Evolutionary conservation across 2,329 filamentous ascomycete species (phyloP).

Genomic region (Pseudopyricularia javanii): DNA sequence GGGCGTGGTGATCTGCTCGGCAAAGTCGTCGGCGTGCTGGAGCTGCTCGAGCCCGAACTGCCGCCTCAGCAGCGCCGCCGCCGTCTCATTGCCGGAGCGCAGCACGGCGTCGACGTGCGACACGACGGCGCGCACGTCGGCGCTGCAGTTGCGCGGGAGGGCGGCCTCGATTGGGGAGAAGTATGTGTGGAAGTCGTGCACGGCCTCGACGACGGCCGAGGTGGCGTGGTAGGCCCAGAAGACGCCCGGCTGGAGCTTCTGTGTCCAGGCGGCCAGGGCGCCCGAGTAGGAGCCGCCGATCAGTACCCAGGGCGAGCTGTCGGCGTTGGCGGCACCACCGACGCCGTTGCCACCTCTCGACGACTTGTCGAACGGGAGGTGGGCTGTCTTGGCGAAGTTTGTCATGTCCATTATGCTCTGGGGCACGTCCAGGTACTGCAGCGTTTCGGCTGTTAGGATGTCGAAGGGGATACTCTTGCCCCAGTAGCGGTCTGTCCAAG

Average conservation of each 20-base stretch:
- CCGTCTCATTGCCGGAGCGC: conserved; percentile 24
- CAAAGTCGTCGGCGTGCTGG: conserved; percentile 38
- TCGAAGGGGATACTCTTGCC: conserved; percentile 24
- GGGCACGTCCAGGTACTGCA: conserved; percentile 25
- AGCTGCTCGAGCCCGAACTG: conserved; percentile 39
- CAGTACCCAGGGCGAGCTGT: conserved; percentile 42
- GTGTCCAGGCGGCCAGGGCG: conserved; percentile 42
- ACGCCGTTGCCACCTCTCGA: conserved; percentile 22
- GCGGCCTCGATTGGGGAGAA: conserved; percentile 42
- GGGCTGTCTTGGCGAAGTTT: conserved; percentile 27
- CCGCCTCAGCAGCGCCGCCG: conserved; percentile 31
- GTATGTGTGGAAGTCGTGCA: conserved; percentile 47
- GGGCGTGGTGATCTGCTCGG: conserved; percentile 15
- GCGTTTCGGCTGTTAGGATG: conserved; percentile 20
- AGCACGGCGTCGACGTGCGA: conserved; percentile 39
- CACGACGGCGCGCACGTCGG: conserved; percentile 36
- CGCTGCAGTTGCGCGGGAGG: conserved; percentile 46
- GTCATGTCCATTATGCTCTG: conserved; percentile 26
- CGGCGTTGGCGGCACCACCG: conserved; percentile 24
- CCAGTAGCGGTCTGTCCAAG: conserved; percentile 23
- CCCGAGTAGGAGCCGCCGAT: conserved; percentile 44
- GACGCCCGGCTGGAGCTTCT: conserved; percentile 36
- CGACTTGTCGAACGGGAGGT: conserved; percentile 34
- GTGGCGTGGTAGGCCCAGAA: conserved; percentile 49
- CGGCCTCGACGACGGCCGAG: conserved; percentile 40